A percentile compares a stretch with the other conserved stretches of the same genome.
phyloP scores from a whole-genome alignment of 352 stramenopile genomes.

The Phytophthora multivora region DNA sequence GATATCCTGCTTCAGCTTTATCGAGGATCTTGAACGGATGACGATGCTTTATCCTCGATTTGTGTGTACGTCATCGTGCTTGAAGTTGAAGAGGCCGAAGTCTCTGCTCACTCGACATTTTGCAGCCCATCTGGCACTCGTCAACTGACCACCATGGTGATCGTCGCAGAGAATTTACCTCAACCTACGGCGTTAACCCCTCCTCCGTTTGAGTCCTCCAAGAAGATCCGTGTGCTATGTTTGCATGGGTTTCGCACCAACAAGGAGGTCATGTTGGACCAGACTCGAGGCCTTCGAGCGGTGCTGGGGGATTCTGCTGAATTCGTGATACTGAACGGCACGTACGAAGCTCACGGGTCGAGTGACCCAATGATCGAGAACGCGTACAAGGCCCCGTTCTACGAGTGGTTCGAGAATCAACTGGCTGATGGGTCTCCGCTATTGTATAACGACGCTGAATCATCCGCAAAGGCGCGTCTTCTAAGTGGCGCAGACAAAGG shows the following conservation, averaged over 20 bases:
- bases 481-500: constrained; percentile 32
- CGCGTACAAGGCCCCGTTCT: constrained; percentile 42
- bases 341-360: constrained; percentile 40
- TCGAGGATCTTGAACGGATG: not conserved
- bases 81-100: constrained; percentile 25
- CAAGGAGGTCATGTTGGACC: constrained; percentile 46
- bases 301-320: constrained; percentile 38
- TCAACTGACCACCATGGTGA: constrained; percentile 9
- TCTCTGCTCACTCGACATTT: constrained; percentile 33
- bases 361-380: constrained; percentile 42
- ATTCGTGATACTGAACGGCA: constrained; percentile 49
- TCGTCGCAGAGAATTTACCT: constrained; percentile 22
- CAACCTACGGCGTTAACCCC: constrained; percentile 12
- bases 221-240: constrained; percentile 52
- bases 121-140: constrained; percentile 9
- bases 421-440: constrained; percentile 27
- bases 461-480: constrained; percentile 29
- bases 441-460: constrained; percentile 42
- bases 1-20: not conserved
- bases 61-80: constrained; percentile 21
- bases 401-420: constrained; percentile 55
- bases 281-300: constrained; percentile 44
- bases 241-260: constrained; percentile 65
- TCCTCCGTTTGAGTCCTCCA: constrained; percentile 8
- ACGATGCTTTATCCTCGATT: constrained; percentile 8